Evolutionary conservation across 1,139 yeast genomes (phyloP).

Genomic region (Suhomyces choctaworum): DNA sequence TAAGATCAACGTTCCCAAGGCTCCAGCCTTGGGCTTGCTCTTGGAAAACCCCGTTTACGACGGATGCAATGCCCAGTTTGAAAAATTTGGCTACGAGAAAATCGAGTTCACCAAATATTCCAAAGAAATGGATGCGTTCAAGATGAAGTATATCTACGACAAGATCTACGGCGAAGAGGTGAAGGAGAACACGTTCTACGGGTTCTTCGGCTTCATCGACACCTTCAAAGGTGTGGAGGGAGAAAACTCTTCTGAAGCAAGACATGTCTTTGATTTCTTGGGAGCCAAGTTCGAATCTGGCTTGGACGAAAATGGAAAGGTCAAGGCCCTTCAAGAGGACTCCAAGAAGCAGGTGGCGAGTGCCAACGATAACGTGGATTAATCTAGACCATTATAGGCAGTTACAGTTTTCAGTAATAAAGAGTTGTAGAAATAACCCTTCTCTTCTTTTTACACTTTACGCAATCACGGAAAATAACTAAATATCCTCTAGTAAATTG

Average conservation of each 20-base stretch:
- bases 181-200: constrained; percentile 82
- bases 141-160: constrained; percentile 85
- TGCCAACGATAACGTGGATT: constrained; percentile 14
- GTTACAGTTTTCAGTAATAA: no score
- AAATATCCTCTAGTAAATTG: no score
- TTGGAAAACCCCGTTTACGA: constrained; percentile 92
- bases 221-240: constrained; percentile 41
- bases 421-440: no score
- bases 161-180: constrained; percentile 89
- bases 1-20: constrained; percentile 90
- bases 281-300: constrained; percentile 53
- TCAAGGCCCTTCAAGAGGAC: constrained; percentile 6
- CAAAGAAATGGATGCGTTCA: constrained; percentile 78
- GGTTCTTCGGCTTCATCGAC: constrained; percentile 87
- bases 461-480: no score
- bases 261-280: constrained; percentile 70
- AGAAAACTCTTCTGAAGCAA: constrained; percentile 28
- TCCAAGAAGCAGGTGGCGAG: constrained; percentile 4
- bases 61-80: constrained; percentile 71
- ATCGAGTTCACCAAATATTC: constrained; percentile 69
- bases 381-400: no score
- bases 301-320: constrained; percentile 9
- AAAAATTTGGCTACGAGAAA: constrained; percentile 76
- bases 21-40: constrained; percentile 91
- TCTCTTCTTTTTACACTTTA: no score